Percentiles rank a stretch among this genome's conserved stretches.
Evolutionary conservation across 768 basidiomycete genomes (phyloP).

Genomic region (Suillus brevipes): DNA sequence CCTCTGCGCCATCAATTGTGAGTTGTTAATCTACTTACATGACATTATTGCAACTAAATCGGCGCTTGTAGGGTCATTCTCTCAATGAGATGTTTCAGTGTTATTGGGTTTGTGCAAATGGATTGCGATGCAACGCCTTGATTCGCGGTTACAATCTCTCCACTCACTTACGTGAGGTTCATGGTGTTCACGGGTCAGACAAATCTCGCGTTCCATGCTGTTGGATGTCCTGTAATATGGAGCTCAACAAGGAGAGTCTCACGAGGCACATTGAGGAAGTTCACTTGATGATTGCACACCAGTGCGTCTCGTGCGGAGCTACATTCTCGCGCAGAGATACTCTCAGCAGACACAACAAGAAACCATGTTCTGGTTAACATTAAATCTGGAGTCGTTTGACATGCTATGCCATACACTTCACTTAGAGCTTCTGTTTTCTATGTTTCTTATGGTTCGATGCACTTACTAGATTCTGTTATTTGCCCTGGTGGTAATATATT

Average conservation of each 20-base stretch:
- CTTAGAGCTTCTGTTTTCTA: background rate
- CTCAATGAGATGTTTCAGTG: background rate
- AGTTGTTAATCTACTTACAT: background rate
- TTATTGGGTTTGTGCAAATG: rapidly evolving
- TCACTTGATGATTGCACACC: constrained; percentile 23
- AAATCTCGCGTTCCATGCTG: no score
- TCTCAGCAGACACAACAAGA: constrained; percentile 21
- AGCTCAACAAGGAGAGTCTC: background rate
- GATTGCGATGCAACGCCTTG: background rate
- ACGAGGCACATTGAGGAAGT: constrained; percentile 26
- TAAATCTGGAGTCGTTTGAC: no score
- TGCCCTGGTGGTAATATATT: background rate
- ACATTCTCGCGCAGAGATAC: constrained; percentile 22
- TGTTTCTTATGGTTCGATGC: background rate
- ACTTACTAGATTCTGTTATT: background rate
- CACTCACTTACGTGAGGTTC: background rate
- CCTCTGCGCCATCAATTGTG: background rate
- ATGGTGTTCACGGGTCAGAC: background rate
- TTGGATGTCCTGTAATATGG: no score
- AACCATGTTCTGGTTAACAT: constrained; percentile 3
- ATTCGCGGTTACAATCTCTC: background rate
- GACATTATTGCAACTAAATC: background rate
- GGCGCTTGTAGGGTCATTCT: background rate
- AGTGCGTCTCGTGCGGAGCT: constrained; percentile 16
- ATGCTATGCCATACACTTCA: background rate